Percentiles rank a stretch among this genome's conserved stretches.
These are phyloP conservation scores for Brassica balearica DNA, from an alignment of 441 rosid genomes.

Conservation along the genomic window DNA sequence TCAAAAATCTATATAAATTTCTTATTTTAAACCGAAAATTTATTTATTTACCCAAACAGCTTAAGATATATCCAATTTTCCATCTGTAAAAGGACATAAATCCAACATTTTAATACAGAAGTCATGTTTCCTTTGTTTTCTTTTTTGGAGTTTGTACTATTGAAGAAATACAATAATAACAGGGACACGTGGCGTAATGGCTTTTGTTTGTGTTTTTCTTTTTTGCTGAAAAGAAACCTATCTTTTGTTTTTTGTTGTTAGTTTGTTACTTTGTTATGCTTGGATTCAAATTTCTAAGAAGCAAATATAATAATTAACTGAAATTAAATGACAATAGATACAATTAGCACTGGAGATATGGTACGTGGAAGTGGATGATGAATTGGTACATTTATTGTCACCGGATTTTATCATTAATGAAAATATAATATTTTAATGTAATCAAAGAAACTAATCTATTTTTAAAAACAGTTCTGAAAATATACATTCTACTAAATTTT, in stretches of 20 bases:
- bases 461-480: background rate
- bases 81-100: background rate
- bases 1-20: background rate
- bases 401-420: constrained; percentile 1
- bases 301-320: background rate
- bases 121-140: background rate
- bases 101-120: constrained; percentile 1
- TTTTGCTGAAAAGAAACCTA: background rate
- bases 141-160: background rate
- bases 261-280: background rate
- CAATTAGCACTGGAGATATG: constrained; percentile 8
- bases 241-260: background rate
- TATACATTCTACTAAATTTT: background rate
- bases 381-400: background rate
- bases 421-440: background rate
- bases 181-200: background rate
- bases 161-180: background rate
- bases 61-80: background rate
- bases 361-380: constrained; percentile 8
- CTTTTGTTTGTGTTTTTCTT: background rate
- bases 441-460: background rate
- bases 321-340: background rate
- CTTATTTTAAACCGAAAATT: background rate
- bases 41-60: background rate
- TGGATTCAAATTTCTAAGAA: background rate